These are phyloP conservation scores for Tribonema minus DNA, from an alignment of 108 stramenopile species.

Conservation along the genomic window DNA sequence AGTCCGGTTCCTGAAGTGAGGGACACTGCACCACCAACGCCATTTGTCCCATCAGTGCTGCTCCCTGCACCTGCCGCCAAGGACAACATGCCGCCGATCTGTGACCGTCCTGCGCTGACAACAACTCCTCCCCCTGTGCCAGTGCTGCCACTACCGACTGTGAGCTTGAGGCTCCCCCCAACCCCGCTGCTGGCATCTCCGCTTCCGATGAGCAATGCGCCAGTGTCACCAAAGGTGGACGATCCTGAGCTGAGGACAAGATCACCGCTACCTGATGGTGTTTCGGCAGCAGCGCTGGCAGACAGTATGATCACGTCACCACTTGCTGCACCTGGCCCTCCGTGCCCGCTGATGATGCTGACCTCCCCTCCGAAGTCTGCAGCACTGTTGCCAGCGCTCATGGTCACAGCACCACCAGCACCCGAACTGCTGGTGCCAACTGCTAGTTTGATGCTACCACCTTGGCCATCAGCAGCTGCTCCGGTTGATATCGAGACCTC, in stretches of 20 bases:
- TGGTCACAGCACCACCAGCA: neutral
- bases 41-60: too few relatives aligned
- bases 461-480: neutral
- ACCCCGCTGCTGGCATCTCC: neutral
- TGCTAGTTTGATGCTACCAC: neutral
- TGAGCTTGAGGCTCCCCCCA: neutral
- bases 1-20: too few relatives aligned
- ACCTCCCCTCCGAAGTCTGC: neutral
- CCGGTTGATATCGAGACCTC: neutral
- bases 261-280: neutral
- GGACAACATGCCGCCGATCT: too few relatives aligned
- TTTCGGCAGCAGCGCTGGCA: neutral
- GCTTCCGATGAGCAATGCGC: constrained; percentile 4
- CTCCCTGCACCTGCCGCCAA: too few relatives aligned
- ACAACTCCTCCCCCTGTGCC: neutral
- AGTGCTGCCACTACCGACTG: neutral
- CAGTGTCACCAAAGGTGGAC: neutral
- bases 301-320: neutral
- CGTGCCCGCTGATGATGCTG: neutral
- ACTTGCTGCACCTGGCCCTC: constrained; percentile 2
- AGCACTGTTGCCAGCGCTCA: neutral
- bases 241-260: constrained; percentile 13
- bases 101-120: neutral
- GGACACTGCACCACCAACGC: too few relatives aligned
- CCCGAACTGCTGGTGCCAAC: neutral